Percentiles rank a stretch among this genome's conserved stretches.
phyloP scores from a whole-genome alignment of 2,329 filamentous ascomycete species.

The Arthroderma sp. region DNA sequence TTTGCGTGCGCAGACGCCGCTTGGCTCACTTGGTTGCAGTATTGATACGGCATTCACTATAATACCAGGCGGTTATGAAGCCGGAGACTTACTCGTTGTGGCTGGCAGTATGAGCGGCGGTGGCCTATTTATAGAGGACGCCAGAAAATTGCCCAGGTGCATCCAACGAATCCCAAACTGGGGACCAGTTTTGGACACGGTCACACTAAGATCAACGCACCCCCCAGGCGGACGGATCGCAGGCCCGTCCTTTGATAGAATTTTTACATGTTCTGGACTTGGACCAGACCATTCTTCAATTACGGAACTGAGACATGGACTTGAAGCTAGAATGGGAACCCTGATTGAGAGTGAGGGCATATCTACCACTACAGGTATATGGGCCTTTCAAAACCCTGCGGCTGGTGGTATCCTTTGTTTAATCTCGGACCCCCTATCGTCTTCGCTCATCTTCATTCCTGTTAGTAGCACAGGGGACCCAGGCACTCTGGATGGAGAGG shows the following conservation, averaged over 20 bases:
- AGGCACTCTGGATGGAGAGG: conserved; percentile 25
- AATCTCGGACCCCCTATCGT: conserved; percentile 29
- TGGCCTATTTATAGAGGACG: conserved; percentile 56
- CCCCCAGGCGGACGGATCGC: conserved; percentile 10
- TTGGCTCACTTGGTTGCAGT: conserved; percentile 57
- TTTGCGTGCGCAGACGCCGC: conserved; percentile 43
- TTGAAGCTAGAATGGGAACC: conserved; percentile 52
- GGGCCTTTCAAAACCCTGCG: conserved; percentile 26
- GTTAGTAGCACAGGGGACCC: conserved; percentile 26
- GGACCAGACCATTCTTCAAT: conserved; percentile 47
- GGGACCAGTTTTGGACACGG: conserved; percentile 39
- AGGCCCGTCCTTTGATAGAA: conserved; percentile 35
- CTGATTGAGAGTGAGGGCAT: conserved; percentile 28
- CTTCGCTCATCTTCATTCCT: conserved; percentile 26
- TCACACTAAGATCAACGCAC: conserved; percentile 18
- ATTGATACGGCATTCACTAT: conserved; percentile 73
- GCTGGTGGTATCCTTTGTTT: conserved; percentile 26
- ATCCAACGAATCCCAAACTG: conserved; percentile 52
- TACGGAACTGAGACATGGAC: conserved; percentile 55
- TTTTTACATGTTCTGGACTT: conserved; percentile 56
- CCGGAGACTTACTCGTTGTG: conserved; percentile 64
- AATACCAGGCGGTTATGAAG: conserved; percentile 45
- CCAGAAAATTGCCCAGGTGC: conserved; percentile 40
- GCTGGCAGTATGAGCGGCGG: conserved; percentile 69
- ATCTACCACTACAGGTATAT: conserved; percentile 29